A percentile compares a stretch with the other conserved stretches of the same genome.
These are phyloP conservation scores for Eucalyptus microcorys DNA, from an alignment of 345 rosid species.

Conservation along the genomic window DNA sequence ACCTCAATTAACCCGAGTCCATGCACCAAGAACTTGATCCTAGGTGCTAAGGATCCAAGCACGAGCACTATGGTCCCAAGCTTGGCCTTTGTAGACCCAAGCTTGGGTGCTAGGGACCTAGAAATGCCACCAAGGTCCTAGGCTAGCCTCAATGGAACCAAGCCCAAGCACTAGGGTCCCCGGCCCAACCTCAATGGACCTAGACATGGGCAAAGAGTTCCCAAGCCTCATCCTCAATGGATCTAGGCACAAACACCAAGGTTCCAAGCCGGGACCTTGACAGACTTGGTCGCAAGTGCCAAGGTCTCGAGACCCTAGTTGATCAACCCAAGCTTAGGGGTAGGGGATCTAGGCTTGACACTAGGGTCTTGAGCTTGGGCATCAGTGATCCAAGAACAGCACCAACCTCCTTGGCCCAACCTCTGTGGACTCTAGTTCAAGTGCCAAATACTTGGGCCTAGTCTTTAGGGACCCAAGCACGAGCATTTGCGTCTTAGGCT, in stretches of 20 bases:
- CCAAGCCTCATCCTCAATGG: neutral
- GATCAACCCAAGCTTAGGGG: accelerated
- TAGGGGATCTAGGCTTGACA: neutral
- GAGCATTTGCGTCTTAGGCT: accelerated
- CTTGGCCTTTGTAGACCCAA: neutral
- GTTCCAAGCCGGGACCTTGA: accelerated
- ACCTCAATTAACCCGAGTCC: neutral
- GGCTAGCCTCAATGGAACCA: neutral
- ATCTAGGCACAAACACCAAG: neutral
- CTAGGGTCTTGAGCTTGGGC: neutral
- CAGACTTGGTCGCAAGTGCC: accelerated
- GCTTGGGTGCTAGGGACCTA: neutral
- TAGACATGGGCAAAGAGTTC: neutral
- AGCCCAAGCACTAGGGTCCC: neutral
- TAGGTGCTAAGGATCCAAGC: neutral
- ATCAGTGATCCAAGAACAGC: neutral
- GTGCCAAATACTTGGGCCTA: neutral
- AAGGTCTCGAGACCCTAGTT: neutral
- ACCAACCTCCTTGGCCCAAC: neutral
- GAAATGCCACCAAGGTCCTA: neutral
- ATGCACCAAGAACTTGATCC: accelerated
- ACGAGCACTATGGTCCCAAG: neutral
- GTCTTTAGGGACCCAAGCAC: neutral
- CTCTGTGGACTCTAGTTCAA: neutral
- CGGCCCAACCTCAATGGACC: neutral